Conservation (phyloP, 257 asterid species). For the Penstemon davidsonii region DNA sequence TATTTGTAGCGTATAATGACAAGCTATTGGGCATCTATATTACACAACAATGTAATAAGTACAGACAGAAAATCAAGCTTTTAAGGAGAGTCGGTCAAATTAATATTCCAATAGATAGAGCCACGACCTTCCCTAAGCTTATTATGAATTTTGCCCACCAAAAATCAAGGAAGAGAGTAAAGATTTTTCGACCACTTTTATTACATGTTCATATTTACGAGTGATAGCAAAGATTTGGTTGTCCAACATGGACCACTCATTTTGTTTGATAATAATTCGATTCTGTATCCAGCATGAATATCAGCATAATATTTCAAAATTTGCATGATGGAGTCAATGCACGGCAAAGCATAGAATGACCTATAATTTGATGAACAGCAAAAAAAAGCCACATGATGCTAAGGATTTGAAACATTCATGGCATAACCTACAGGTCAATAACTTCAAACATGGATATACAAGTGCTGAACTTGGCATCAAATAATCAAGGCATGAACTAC, state of each 20-base stretch:
- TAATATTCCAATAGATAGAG: conserved; percentile 9
- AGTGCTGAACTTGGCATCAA: conserved; percentile 75
- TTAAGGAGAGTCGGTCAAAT: conserved; percentile 4
- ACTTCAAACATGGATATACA: conserved; percentile 56
- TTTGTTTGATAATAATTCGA: background rate
- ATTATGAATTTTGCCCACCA: background rate
- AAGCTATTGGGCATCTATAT: background rate
- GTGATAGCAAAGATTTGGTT: background rate
- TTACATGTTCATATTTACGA: conserved; percentile 17
- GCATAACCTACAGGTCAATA: conserved; percentile 1
- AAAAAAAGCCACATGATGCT: background rate
- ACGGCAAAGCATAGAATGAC: conserved; percentile 17
- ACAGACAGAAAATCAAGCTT: conserved; percentile 16
- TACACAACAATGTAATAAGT: conserved; percentile 8
- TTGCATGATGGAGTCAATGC: conserved; percentile 2
- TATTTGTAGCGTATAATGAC: background rate
- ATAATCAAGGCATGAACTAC: conserved; percentile 14
- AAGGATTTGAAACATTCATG: background rate
- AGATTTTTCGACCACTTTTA: conserved; percentile 10
- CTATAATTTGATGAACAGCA: conserved; percentile 10
- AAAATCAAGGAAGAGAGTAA: conserved; percentile 8
- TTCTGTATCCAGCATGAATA: conserved; percentile 10
- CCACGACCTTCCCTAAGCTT: conserved; percentile 1
- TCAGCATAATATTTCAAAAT: conserved; percentile 4
- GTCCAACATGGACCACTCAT: conserved; percentile 7